Conservation (phyloP, 345 rosid genomes). For the Mercurialis annua region DNA sequence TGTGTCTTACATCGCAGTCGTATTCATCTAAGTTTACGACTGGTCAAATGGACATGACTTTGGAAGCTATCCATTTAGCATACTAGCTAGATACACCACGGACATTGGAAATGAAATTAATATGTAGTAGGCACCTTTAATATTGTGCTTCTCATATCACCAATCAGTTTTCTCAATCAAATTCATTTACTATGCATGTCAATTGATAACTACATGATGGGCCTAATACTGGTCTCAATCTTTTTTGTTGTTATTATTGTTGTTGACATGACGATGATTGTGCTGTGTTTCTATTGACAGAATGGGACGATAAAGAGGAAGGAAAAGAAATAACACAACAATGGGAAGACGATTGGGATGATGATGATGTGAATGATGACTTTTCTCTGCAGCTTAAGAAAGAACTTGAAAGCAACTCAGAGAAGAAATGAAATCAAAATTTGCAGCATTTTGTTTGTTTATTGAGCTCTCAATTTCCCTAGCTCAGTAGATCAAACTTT, state of each 20-base stretch:
- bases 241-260: not conserved
- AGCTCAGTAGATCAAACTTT: not conserved
- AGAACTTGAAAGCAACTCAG: constrained; percentile 58
- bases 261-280: not conserved
- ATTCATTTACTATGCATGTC: not conserved
- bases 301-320: constrained; percentile 72
- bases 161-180: not conserved
- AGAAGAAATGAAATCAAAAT: constrained; percentile 30
- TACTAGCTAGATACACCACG: not conserved
- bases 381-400: constrained; percentile 78
- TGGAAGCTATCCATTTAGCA: not conserved
- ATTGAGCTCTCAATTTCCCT: not conserved
- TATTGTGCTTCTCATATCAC: not conserved
- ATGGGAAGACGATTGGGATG: constrained; percentile 98
- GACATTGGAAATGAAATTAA: not conserved
- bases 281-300: constrained; percentile 23
- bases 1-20: no score
- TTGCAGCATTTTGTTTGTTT: not conserved
- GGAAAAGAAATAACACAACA: constrained; percentile 69
- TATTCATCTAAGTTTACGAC: no score
- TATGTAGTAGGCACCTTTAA: not conserved
- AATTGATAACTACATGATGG: not conserved
- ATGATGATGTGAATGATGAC: constrained; percentile 83
- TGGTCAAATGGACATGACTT: no score
- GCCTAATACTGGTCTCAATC: not conserved